Base-by-base conservation (phyloP, 192 early-diverging fungal species). In the Entomortierella parvispora region DNA sequence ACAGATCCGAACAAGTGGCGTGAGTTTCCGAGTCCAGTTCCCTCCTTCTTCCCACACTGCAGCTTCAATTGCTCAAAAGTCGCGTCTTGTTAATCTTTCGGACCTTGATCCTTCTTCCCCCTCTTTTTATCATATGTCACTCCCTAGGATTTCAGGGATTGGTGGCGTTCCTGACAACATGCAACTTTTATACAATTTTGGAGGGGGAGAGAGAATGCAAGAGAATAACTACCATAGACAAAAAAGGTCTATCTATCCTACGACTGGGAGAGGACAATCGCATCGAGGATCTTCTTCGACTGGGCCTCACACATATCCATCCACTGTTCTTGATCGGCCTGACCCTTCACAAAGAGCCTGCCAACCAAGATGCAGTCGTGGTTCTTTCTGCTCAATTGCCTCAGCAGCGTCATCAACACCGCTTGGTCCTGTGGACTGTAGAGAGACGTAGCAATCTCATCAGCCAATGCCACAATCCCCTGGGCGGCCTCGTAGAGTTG, bases 261-360 rank as follows among this genome's bases (percentile, higher is more conserved):
- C 26, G 47, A 60, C 28, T 60, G 45, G 6, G 59, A 40, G 37
- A 40, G 54, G 3, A 62, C 28, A 31, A 81, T 59, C 2, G 66
- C 58, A 18, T 70, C 51, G n/a, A 77, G 54, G 42, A 71, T 81
- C 44, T 77, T 81, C 68, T 61, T 62, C 14, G 63, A 55, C 53
- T 81, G 72, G 4, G 44, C 64, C 46, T 77, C 80, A 52, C 80
- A 81, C 61, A 71, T 70, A 40, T 77, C 69, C 47, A 81, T 37
- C 80, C 80, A 81, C 12, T 58, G 61, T 37, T 71, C 68, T 32
- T 81, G 71, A 17, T 77, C 72, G 28, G 42, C 55, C 40, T 77
- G 74, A 23, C 65, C 67, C 9, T 63, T 50, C 9, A 76, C 68
- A 76, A 77, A 71, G 34, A 76, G 33, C 28, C 68, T 29, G 28